Evolutionary conservation across 768 basidiomycete genomes (phyloP).

Genomic region (Chlorophyllum brunneum): DNA sequence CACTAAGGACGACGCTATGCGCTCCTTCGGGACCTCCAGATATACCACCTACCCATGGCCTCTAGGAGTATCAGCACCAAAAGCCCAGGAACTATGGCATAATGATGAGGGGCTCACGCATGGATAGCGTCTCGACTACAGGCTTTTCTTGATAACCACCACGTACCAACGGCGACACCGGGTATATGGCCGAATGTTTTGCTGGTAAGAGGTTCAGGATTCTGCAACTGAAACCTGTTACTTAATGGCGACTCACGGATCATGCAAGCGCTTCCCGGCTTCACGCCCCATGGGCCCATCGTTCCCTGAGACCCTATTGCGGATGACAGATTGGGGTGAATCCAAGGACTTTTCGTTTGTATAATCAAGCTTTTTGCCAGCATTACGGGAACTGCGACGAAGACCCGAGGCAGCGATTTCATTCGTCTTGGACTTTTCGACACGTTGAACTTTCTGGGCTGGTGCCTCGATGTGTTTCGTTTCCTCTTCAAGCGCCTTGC

Average conservation of each 20-base stretch:
- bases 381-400: constrained; percentile 68
- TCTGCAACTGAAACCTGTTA: neutral
- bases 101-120: constrained; percentile 51
- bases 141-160: constrained; percentile 71
- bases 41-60: constrained; percentile 85
- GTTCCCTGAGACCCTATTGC: constrained; percentile 30
- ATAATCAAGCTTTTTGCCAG: constrained; percentile 57
- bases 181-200: constrained; percentile 83
- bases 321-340: constrained; percentile 35
- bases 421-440: constrained; percentile 19
- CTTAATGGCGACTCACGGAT: constrained; percentile 60
- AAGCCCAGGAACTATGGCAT: neutral
- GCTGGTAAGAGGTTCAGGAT: constrained; percentile 28
- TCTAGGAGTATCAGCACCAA: constrained; percentile 24
- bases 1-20: constrained; percentile 83
- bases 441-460: constrained; percentile 28
- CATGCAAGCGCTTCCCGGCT: constrained; percentile 30
- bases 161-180: constrained; percentile 71
- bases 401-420: constrained; percentile 23
- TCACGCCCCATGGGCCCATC: constrained; percentile 34
- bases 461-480: constrained; percentile 16
- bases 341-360: constrained; percentile 35
- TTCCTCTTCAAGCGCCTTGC: constrained; percentile 20
- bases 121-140: constrained; percentile 82
- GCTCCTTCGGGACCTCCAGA: constrained; percentile 63